A percentile compares a stretch with the other conserved stretches of the same genome.
Evolutionary conservation across 495 filamentous ascomycete species (phyloP).

Genomic region (Xylaria longipes): DNA sequence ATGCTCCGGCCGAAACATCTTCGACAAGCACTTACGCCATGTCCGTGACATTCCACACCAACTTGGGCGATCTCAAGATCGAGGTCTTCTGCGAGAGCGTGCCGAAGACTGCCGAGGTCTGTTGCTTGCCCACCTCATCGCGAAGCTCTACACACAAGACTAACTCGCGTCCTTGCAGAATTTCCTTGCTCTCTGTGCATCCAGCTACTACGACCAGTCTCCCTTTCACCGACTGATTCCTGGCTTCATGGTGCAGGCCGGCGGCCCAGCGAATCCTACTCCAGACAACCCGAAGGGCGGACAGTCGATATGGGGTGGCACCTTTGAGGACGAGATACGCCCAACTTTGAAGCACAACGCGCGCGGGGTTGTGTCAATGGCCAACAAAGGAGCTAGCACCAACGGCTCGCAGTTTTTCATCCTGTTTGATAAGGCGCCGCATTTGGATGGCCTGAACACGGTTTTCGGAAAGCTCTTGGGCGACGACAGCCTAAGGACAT

Average conservation of each 20-base stretch:
- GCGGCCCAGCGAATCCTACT: conserved; percentile 71
- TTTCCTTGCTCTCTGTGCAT: conserved; percentile 95
- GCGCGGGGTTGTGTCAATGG: conserved; percentile 89
- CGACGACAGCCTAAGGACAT: conserved; percentile 66
- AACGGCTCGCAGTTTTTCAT: conserved; percentile 98
- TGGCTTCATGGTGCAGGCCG: conserved; percentile 90
- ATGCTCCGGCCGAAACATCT: background rate
- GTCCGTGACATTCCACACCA: conserved; percentile 84
- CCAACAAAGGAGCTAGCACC: conserved; percentile 83
- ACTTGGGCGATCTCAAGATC: conserved; percentile 88
- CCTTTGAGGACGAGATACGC: conserved; percentile 92
- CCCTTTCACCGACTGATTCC: conserved; percentile 93
- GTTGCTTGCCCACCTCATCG: conserved; percentile 24
- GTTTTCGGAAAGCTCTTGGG: conserved; percentile 85
- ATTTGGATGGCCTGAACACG: conserved; percentile 93
- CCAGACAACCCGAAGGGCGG: conserved; percentile 75
- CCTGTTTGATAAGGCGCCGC: conserved; percentile 80
- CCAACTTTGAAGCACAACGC: conserved; percentile 84
- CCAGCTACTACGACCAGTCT: conserved; percentile 81
- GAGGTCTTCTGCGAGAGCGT: conserved; percentile 96
- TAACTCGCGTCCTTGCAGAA: conserved; percentile 61
- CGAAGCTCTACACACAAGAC: background rate
- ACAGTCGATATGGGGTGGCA: conserved; percentile 80
- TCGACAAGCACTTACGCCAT: conserved; percentile 45
- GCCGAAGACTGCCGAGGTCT: conserved; percentile 82